These are phyloP conservation scores for Tulasnella sp. DNA, from an alignment of 768 basidiomycete species.

Conservation along the genomic window DNA sequence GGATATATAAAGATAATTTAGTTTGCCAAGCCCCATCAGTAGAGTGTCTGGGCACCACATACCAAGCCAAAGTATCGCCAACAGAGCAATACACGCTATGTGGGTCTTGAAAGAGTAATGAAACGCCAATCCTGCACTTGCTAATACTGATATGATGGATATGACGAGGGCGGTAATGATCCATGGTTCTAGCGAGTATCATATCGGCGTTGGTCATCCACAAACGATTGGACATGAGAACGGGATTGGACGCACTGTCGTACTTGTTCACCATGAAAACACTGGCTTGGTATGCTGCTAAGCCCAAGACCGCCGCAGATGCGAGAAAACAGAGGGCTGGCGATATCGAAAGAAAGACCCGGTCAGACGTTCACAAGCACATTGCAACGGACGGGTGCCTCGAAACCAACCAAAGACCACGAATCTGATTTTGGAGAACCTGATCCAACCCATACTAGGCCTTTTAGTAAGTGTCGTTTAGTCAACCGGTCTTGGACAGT, in stretches of 20 bases:
- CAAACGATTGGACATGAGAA: background rate
- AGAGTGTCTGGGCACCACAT: background rate
- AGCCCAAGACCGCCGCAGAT: slow-evolving; percentile 19
- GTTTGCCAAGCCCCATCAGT: background rate
- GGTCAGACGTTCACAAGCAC: background rate
- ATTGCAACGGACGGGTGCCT: background rate
- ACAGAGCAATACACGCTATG: slow-evolving; percentile 14
- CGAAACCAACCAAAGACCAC: slow-evolving; percentile 10
- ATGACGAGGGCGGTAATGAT: slow-evolving; percentile 29
- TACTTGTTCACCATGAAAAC: slow-evolving; percentile 22
- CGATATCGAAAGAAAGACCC: background rate
- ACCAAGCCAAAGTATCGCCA: slow-evolving; percentile 31
- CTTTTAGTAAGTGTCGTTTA: background rate
- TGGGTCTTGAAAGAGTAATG: slow-evolving; percentile 9
- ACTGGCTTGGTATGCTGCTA: slow-evolving; percentile 23
- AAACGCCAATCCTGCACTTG: background rate
- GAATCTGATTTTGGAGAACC: background rate
- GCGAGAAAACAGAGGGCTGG: background rate
- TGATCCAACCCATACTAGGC: background rate
- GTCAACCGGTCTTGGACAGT: background rate
- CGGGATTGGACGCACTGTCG: slow-evolving; percentile 2
- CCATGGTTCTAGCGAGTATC: slow-evolving; percentile 15
- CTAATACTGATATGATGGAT: slow-evolving; percentile 14
- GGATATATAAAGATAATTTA: background rate
- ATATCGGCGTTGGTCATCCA: background rate